These are phyloP conservation scores for Nothophytophthora sp. DNA, from an alignment of 352 stramenopile genomes.

Conservation along the genomic window DNA sequence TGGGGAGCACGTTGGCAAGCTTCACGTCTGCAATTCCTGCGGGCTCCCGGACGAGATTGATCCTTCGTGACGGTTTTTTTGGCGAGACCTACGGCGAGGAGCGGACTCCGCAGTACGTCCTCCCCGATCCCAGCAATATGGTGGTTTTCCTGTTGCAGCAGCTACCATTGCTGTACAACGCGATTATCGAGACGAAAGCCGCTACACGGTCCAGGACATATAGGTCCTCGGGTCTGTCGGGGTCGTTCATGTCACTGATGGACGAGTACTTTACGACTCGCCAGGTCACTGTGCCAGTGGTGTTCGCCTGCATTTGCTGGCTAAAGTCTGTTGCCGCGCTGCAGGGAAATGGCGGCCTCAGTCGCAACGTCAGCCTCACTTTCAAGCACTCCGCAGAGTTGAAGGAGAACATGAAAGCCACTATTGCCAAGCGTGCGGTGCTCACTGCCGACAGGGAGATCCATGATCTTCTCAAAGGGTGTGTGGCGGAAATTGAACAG, in stretches of 20 bases:
- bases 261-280: slow-evolving; percentile 27
- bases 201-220: slow-evolving; percentile 1
- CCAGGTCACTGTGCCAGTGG: slow-evolving; percentile 19
- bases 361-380: slow-evolving; percentile 20
- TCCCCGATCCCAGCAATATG: slow-evolving; percentile 13
- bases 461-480: slow-evolving; percentile 2
- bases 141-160: slow-evolving; percentile 25
- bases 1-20: slow-evolving; percentile 9
- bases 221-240: slow-evolving; percentile 5
- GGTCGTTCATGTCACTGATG: slow-evolving; percentile 17
- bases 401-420: slow-evolving; percentile 14
- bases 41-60: background rate
- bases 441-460: slow-evolving; percentile 11
- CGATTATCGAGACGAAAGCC: slow-evolving; percentile 11
- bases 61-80: slow-evolving; percentile 22
- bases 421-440: slow-evolving; percentile 15
- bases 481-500: slow-evolving; percentile 6
- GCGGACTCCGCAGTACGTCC: slow-evolving; percentile 17
- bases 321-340: slow-evolving; percentile 30
- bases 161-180: slow-evolving; percentile 25
- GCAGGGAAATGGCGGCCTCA: slow-evolving; percentile 19
- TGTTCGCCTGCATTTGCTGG: slow-evolving; percentile 35
- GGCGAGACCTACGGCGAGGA: slow-evolving; percentile 19
- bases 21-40: slow-evolving; percentile 22
- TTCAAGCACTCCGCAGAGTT: slow-evolving; percentile 26